Conservation (phyloP, 352 stramenopile species). For the Phytophthora citricola region DNA sequence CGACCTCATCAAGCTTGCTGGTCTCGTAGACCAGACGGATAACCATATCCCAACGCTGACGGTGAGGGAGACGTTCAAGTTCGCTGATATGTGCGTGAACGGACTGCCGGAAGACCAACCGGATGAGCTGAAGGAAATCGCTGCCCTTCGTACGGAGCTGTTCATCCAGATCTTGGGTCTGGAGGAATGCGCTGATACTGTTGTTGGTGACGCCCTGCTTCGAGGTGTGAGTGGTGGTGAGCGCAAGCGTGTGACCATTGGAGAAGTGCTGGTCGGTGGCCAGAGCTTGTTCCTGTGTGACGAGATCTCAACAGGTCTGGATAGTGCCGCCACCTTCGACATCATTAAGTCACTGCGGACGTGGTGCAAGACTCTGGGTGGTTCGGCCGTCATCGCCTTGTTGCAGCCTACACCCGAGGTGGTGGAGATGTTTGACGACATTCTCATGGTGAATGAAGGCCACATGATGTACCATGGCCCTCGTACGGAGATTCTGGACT, state of each 20-base stretch:
- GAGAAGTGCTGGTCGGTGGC: conserved; percentile 90
- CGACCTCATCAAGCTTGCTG: conserved; percentile 68
- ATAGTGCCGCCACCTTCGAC: conserved; percentile 88
- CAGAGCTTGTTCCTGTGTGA: conserved; percentile 88
- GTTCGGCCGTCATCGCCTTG: conserved; percentile 46
- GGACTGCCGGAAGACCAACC: conserved; percentile 54
- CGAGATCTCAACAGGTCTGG: conserved; percentile 94
- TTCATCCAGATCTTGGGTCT: conserved; percentile 85
- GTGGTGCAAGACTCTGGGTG: conserved; percentile 46
- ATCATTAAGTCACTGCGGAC: conserved; percentile 78
- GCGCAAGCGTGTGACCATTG: conserved; percentile 87
- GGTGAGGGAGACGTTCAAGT: conserved; percentile 40
- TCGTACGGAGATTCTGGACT: conserved; percentile 60
- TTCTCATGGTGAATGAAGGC: conserved; percentile 93
- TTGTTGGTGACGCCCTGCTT: conserved; percentile 86
- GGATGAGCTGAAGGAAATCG: conserved; percentile 74
- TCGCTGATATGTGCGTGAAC: conserved; percentile 47
- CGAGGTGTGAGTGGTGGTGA: conserved; percentile 92
- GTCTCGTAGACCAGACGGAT: conserved; percentile 59
- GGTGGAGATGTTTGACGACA: conserved; percentile 94
- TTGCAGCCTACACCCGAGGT: conserved; percentile 90
- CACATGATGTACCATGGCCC: conserved; percentile 93
- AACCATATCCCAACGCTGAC: conserved; percentile 38
- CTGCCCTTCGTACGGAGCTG: conserved; percentile 63
- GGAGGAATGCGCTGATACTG: conserved; percentile 87